These are phyloP conservation scores for Pholiota molesta DNA, from an alignment of 768 basidiomycete species.

Conservation along the genomic window DNA sequence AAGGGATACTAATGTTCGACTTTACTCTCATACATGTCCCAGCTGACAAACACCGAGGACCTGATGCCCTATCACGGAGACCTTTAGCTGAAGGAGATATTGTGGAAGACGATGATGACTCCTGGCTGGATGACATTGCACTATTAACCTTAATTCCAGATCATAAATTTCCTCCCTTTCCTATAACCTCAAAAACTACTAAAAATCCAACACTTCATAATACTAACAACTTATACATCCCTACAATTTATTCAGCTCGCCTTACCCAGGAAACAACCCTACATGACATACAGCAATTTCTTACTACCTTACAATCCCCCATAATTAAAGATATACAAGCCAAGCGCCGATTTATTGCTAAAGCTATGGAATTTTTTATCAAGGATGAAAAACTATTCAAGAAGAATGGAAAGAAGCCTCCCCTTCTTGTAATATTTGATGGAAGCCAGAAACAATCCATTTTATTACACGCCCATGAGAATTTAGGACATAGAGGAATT, in stretches of 20 bases:
- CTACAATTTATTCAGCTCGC: background rate
- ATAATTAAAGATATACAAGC: background rate
- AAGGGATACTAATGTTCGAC: conserved; percentile 15
- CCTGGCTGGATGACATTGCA: background rate
- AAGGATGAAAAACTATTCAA: no score
- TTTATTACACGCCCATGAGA: conserved; percentile 22
- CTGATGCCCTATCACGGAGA: conserved; percentile 18
- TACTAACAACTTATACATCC: no score
- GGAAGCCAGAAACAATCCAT: conserved; percentile 6
- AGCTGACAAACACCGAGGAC: conserved; percentile 3
- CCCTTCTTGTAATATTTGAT: no score
- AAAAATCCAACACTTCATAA: no score
- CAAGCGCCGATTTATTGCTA: background rate
- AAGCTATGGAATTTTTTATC: no score
- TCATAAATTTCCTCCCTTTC: background rate
- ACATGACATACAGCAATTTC: background rate
- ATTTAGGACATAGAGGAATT: conserved; percentile 27
- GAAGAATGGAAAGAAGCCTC: no score
- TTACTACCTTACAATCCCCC: background rate
- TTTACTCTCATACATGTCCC: conserved; percentile 16
- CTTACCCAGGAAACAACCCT: background rate
- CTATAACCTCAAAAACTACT: no score
- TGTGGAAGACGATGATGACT: background rate
- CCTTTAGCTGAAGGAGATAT: conserved; percentile 19
- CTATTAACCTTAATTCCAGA: background rate